Percentiles rank a stretch among this genome's conserved stretches.
phyloP scores from a whole-genome alignment of 2,329 filamentous ascomycete genomes.

The Beauveria australis region DNA sequence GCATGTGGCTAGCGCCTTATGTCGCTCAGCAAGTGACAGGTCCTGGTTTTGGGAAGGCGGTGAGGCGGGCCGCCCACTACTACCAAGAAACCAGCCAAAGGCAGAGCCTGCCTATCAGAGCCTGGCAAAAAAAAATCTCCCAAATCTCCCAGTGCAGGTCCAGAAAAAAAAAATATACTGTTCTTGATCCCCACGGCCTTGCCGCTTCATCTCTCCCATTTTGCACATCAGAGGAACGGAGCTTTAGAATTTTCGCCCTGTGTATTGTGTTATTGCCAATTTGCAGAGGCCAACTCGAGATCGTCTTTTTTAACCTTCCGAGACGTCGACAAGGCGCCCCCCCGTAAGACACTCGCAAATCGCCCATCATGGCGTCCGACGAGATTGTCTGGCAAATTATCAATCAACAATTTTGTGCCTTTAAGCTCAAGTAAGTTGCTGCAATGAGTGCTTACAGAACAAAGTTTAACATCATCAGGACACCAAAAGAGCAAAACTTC shows the following conservation, averaged over 20 bases:
- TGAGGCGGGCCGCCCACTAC: conserved; percentile 14
- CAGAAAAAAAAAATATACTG: conserved; percentile 12
- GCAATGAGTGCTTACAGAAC: too few species aligned
- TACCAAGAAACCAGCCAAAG: background rate
- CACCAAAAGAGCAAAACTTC: conserved; percentile 81
- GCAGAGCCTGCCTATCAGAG: conserved; percentile 11
- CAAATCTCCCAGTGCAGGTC: background rate
- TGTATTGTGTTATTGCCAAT: background rate
- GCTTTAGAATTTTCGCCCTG: background rate
- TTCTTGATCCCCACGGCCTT: conserved; percentile 1
- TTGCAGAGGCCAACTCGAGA: background rate
- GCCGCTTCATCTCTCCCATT: background rate
- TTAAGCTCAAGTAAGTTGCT: conserved; percentile 72
- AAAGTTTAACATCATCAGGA: conserved; percentile 41
- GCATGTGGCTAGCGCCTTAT: background rate
- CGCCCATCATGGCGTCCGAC: conserved; percentile 68
- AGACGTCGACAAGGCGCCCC: too few species aligned
- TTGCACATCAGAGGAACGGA: background rate
- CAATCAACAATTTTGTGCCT: conserved; percentile 90
- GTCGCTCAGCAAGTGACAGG: background rate
- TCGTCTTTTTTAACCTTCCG: background rate
- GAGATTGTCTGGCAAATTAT: conserved; percentile 98
- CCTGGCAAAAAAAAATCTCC: conserved; percentile 17
- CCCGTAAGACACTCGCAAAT: background rate
- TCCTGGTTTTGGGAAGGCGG: conserved; percentile 16